phyloP scores from a whole-genome alignment of 2,329 filamentous ascomycete species.

The Aspergillus pseudoterreus region DNA sequence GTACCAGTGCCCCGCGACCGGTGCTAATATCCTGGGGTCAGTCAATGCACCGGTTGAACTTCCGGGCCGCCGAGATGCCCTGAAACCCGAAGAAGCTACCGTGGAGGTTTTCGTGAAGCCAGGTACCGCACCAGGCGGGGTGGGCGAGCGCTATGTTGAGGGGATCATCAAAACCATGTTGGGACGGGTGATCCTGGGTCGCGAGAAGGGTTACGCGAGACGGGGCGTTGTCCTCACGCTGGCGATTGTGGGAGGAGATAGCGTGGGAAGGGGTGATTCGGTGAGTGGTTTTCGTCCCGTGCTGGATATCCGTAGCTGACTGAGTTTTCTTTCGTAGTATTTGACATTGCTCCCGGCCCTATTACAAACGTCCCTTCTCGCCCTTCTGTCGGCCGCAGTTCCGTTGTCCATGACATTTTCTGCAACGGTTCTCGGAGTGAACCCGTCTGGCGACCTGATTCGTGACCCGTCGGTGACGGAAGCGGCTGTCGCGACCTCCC shows the following conservation, averaged over 20 bases:
- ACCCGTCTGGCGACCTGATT: slow-evolving; percentile 42
- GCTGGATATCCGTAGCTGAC: slow-evolving; percentile 6
- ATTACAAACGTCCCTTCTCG: slow-evolving; percentile 72
- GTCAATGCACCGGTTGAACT: slow-evolving; percentile 95
- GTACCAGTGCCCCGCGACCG: slow-evolving; percentile 44
- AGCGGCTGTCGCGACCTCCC: slow-evolving; percentile 61
- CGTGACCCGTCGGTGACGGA: slow-evolving; percentile 62
- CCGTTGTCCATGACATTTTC: slow-evolving; percentile 72
- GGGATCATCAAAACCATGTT: slow-evolving; percentile 41
- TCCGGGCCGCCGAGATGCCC: slow-evolving; percentile 67
- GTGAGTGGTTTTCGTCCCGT: slow-evolving; percentile 20
- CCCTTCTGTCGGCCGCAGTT: slow-evolving; percentile 76
- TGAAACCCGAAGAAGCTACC: slow-evolving; percentile 84
- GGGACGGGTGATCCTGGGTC: slow-evolving; percentile 38
- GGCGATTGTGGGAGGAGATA: slow-evolving; percentile 36
- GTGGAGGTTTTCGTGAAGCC: slow-evolving; percentile 89
- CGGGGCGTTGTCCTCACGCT: slow-evolving; percentile 43
- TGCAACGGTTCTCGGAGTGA: slow-evolving; percentile 61
- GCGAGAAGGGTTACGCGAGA: slow-evolving; percentile 39
- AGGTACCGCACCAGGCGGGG: slow-evolving; percentile 78
- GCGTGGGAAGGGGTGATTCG: slow-evolving; percentile 34
- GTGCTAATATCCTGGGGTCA: slow-evolving; percentile 77
- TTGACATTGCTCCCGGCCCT: slow-evolving; percentile 76
- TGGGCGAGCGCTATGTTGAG: slow-evolving; percentile 79
- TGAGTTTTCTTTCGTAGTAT: slow-evolving; percentile 52